A percentile compares a stretch with the other conserved stretches of the same genome.
Conservation (phyloP, 257 asterid species). For the Nemophila menziesii region DNA sequence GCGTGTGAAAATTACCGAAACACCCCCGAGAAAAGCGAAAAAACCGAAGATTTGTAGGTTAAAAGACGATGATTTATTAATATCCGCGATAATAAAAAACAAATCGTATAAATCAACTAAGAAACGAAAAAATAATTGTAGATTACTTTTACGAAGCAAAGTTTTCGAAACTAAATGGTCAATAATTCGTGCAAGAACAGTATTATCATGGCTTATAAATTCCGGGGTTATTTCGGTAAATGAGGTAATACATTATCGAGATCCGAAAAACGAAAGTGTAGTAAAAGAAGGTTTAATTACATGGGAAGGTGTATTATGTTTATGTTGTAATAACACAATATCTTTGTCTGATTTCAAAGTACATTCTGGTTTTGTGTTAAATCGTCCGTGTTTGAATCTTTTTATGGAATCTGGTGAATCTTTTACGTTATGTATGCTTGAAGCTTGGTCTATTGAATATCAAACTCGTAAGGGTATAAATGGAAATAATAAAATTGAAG, state of each 20-base stretch:
- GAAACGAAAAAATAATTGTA: constrained; percentile 68
- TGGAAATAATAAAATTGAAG: constrained; percentile 44
- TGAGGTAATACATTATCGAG: constrained; percentile 71
- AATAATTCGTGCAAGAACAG: constrained; percentile 50
- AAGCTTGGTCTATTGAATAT: constrained; percentile 96
- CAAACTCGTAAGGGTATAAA: constrained; percentile 49
- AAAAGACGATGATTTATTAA: constrained; percentile 64
- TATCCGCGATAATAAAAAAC: constrained; percentile 61
- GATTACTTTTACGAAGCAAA: constrained; percentile 61
- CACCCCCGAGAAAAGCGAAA: too few species aligned
- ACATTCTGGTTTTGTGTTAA: constrained; percentile 58
- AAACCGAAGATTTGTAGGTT: constrained; percentile 35
- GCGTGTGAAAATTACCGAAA: too few species aligned
- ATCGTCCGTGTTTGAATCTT: constrained; percentile 59
- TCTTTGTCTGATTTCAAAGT: constrained; percentile 59
- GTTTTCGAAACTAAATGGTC: constrained; percentile 92
- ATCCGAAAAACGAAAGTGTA: constrained; percentile 43
- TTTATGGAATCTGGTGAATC: constrained; percentile 82
- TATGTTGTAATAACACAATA: constrained; percentile 51
- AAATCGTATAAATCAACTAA: constrained; percentile 37
- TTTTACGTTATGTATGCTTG: constrained; percentile 72
- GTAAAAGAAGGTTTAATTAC: constrained; percentile 71
- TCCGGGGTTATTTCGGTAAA: constrained; percentile 47
- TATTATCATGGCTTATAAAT: constrained; percentile 83
- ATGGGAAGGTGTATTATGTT: constrained; percentile 71